Evolutionary conservation across 169 alveolate genomes (phyloP).

Genomic region (Plasmodium coatneyi): DNA sequence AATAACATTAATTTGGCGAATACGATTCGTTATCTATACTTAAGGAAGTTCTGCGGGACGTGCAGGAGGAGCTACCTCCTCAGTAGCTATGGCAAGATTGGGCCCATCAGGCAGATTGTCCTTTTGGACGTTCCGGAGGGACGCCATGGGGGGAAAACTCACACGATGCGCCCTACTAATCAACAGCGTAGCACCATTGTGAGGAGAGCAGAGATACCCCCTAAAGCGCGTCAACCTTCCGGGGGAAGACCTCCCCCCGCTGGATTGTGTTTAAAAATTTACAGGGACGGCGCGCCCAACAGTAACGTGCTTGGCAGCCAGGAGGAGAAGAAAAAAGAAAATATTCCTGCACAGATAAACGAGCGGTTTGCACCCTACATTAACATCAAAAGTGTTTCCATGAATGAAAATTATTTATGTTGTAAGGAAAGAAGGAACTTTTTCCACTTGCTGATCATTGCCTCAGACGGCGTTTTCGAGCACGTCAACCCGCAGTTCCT

Average conservation of each 20-base stretch:
- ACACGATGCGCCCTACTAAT: background rate
- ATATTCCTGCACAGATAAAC: background rate
- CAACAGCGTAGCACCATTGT: background rate
- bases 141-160: background rate
- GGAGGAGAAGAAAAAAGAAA: conserved; percentile 7
- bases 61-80: conserved; percentile 25
- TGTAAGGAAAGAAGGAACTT: conserved; percentile 17
- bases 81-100: conserved; percentile 63
- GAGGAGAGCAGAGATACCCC: background rate
- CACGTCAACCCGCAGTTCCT: conserved; percentile 26
- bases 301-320: background rate
- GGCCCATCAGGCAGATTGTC: background rate
- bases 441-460: conserved; percentile 56
- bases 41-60: background rate
- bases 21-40: conserved; percentile 61
- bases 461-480: conserved; percentile 74
- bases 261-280: background rate
- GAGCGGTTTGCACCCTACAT: conserved; percentile 46
- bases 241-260: background rate
- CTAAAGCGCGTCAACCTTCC: background rate
- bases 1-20: conserved; percentile 36
- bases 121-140: background rate
- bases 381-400: conserved; percentile 10
- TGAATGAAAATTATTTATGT: conserved; percentile 46
- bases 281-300: conserved; percentile 2